phyloP scores from a whole-genome alignment of 2,329 filamentous ascomycete species.

The Exophiala sideris region DNA sequence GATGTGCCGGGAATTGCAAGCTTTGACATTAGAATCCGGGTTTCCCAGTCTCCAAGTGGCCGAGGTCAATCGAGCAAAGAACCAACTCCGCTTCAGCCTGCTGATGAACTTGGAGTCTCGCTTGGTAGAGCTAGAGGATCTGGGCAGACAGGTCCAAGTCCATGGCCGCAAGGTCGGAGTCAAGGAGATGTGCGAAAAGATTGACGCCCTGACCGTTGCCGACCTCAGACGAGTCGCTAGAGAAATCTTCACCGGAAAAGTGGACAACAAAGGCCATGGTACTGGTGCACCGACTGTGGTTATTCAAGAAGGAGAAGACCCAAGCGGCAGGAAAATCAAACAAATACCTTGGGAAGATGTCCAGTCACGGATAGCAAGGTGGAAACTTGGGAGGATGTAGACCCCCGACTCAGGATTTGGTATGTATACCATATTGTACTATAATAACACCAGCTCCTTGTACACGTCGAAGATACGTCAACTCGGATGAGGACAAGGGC shows the following conservation, averaged over 20 bases:
- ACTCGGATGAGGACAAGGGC: not conserved
- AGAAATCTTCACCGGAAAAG: constrained; percentile 71
- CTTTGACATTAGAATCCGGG: constrained; percentile 72
- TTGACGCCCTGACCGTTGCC: constrained; percentile 73
- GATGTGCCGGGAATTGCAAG: constrained; percentile 84
- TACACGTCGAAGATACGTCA: too few relatives aligned
- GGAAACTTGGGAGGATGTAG: constrained; percentile 70
- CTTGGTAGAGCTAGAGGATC: constrained; percentile 96
- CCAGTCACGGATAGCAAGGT: constrained; percentile 77
- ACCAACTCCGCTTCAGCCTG: constrained; percentile 83
- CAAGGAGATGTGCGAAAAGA: constrained; percentile 84
- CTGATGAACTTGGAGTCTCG: constrained; percentile 97
- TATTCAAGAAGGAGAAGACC: constrained; percentile 80
- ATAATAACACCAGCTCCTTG: not conserved
- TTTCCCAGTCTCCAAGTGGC: constrained; percentile 66
- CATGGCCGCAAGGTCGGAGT: constrained; percentile 90
- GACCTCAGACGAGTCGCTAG: constrained; percentile 80
- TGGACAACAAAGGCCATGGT: constrained; percentile 71
- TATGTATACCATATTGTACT: constrained; percentile 14
- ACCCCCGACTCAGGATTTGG: not conserved
- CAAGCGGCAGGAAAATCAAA: constrained; percentile 60
- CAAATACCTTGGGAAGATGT: constrained; percentile 82
- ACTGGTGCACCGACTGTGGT: constrained; percentile 92
- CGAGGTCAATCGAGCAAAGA: constrained; percentile 92
- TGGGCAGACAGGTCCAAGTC: constrained; percentile 94